Conservation (phyloP, 1,139 yeast species). For the Zygotorulaspora mrakii region DNA sequence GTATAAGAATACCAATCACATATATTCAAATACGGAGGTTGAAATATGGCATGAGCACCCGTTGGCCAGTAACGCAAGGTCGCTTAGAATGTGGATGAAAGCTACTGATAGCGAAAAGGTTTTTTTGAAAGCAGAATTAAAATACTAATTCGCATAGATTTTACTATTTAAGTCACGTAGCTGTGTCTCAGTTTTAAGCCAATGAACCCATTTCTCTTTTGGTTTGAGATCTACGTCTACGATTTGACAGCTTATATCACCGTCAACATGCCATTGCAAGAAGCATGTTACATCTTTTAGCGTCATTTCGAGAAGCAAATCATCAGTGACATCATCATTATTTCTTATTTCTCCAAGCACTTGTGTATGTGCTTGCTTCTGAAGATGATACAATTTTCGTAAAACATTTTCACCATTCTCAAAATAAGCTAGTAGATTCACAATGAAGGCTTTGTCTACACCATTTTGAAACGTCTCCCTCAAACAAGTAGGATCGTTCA, state of each 20-base stretch:
- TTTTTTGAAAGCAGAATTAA: constrained; percentile 14
- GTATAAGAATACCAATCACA: constrained; percentile 26
- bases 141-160: constrained; percentile 5
- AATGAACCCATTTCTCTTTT: constrained; percentile 24
- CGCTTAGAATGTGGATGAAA: constrained; percentile 13
- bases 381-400: constrained; percentile 18
- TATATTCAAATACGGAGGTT: constrained; percentile 23
- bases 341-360: constrained; percentile 3
- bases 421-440: constrained; percentile 20
- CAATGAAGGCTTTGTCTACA: constrained; percentile 18
- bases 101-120: constrained; percentile 11
- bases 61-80: background rate
- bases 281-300: constrained; percentile 35
- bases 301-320: constrained; percentile 27
- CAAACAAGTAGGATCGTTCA: constrained; percentile 15
- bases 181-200: constrained; percentile 21
- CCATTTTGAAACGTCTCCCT: constrained; percentile 9
- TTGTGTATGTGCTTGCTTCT: constrained; percentile 14
- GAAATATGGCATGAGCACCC: constrained; percentile 7
- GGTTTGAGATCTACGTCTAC: constrained; percentile 35
- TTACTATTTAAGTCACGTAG: constrained; percentile 10
- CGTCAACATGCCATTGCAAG: constrained; percentile 23
- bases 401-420: constrained; percentile 21
- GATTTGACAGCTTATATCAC: constrained; percentile 17
- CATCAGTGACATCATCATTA: constrained; percentile 13